A percentile compares a stretch with the other conserved stretches of the same genome.
These are phyloP conservation scores for Corylus avellana DNA, from an alignment of 306 rosid genomes.

Conservation along the genomic window DNA sequence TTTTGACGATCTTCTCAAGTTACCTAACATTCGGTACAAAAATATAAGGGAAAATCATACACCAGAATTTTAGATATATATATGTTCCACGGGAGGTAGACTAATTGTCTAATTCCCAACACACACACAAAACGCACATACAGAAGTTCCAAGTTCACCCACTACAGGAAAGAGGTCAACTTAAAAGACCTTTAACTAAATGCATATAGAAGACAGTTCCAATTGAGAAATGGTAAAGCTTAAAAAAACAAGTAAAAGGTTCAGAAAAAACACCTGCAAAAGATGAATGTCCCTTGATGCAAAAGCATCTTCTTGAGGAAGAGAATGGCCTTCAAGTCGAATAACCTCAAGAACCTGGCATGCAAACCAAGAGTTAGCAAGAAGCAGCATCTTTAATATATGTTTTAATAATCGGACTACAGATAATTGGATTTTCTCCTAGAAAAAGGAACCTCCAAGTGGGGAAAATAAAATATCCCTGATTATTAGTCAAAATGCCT, in stretches of 20 bases:
- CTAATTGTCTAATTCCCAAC: too few relatives aligned
- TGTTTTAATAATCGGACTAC: neutral
- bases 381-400: neutral
- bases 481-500: neutral
- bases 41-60: neutral
- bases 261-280: constrained; percentile 65
- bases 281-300: constrained; percentile 91
- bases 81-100: neutral
- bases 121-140: too few relatives aligned
- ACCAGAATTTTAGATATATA: neutral
- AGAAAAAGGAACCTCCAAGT: neutral
- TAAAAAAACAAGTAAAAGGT: neutral
- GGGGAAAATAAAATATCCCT: neutral
- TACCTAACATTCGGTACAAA: neutral
- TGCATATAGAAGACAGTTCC: neutral
- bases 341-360: constrained; percentile 88
- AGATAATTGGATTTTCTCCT: neutral
- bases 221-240: neutral
- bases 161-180: neutral
- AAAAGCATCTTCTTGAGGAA: constrained; percentile 86
- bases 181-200: neutral
- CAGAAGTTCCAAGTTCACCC: neutral
- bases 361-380: constrained; percentile 10
- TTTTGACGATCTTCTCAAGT: neutral
- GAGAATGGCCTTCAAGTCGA: constrained; percentile 91